These are phyloP conservation scores for Suillus plorans DNA, from an alignment of 768 basidiomycete genomes.

Conservation along the genomic window DNA sequence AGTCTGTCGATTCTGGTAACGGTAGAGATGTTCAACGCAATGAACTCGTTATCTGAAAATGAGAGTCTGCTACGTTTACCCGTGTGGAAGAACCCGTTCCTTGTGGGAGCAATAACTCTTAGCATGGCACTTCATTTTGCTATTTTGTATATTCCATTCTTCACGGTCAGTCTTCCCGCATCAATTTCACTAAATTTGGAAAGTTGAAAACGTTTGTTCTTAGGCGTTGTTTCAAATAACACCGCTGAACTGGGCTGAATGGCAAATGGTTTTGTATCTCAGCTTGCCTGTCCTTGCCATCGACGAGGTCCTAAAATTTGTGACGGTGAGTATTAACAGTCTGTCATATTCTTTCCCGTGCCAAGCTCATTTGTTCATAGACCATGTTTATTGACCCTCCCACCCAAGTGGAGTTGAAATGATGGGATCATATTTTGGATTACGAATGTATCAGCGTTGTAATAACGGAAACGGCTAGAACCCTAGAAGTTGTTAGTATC, in stretches of 20 bases:
- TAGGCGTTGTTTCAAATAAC: slow-evolving; percentile 88
- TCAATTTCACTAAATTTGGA: neutral
- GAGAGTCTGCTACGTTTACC: slow-evolving; percentile 88
- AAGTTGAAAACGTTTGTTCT: neutral
- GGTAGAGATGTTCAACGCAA: slow-evolving; percentile 96
- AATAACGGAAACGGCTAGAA: neutral
- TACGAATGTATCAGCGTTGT: neutral
- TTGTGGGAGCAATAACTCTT: slow-evolving; percentile 83
- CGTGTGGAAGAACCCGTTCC: slow-evolving; percentile 92
- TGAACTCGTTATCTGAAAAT: slow-evolving; percentile 98
- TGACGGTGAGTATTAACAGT: slow-evolving; percentile 55
- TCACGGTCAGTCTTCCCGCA: slow-evolving; percentile 60
- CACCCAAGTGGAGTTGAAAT: slow-evolving; percentile 45
- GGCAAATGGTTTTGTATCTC: slow-evolving; percentile 88
- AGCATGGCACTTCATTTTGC: slow-evolving; percentile 93
- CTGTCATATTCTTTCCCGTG: slow-evolving; percentile 8
- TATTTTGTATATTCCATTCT: slow-evolving; percentile 97
- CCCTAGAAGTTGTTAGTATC: neutral
- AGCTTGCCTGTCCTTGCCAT: slow-evolving; percentile 87
- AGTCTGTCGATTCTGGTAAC: slow-evolving; percentile 95
- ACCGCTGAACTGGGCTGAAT: slow-evolving; percentile 92
- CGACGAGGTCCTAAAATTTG: slow-evolving; percentile 87
- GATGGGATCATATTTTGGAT: neutral
- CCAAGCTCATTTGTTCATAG: slow-evolving; percentile 28
- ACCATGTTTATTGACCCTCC: slow-evolving; percentile 59